These are phyloP conservation scores for Kwoniella sp. DNA, from an alignment of 768 basidiomycete species.

Conservation along the genomic window DNA sequence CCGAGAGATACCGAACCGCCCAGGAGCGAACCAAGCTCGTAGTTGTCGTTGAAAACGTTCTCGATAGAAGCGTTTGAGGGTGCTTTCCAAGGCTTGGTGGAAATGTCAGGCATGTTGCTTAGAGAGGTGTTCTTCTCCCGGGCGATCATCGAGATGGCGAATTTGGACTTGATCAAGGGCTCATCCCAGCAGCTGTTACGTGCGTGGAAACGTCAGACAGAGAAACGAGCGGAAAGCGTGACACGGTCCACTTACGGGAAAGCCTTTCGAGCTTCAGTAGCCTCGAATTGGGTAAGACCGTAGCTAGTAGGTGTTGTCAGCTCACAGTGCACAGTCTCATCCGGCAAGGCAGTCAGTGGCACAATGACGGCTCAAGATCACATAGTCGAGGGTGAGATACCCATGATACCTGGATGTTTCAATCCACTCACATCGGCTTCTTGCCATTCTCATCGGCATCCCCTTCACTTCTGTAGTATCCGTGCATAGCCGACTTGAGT, in stretches of 20 bases:
- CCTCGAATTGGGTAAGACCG: slow-evolving; percentile 90
- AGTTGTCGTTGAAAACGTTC: slow-evolving; percentile 38
- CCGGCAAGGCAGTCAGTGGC: neutral
- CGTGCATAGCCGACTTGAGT: slow-evolving; percentile 73
- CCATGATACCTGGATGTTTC: neutral
- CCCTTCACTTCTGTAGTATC: slow-evolving; percentile 55
- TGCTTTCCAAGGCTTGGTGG: slow-evolving; percentile 61
- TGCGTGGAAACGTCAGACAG: no score
- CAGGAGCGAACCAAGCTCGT: slow-evolving; percentile 48
- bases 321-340: neutral
- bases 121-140: slow-evolving; percentile 72
- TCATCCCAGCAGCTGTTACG: slow-evolving; percentile 88
- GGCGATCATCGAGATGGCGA: slow-evolving; percentile 73
- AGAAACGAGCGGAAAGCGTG: no score
- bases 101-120: slow-evolving; percentile 80
- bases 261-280: slow-evolving; percentile 75
- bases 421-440: slow-evolving; percentile 58
- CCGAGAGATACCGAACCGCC: slow-evolving; percentile 27
- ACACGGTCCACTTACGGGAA: slow-evolving; percentile 50
- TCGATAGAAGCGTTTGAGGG: slow-evolving; percentile 42
- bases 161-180: slow-evolving; percentile 81
- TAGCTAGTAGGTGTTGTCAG: slow-evolving; percentile 52
- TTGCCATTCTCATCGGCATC: slow-evolving; percentile 63
- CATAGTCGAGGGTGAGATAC: neutral
- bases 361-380: neutral